A percentile compares a stretch with the other conserved stretches of the same genome.
These are phyloP conservation scores for Lactifluus piperatus DNA, from an alignment of 768 basidiomycete species.

Conservation along the genomic window DNA sequence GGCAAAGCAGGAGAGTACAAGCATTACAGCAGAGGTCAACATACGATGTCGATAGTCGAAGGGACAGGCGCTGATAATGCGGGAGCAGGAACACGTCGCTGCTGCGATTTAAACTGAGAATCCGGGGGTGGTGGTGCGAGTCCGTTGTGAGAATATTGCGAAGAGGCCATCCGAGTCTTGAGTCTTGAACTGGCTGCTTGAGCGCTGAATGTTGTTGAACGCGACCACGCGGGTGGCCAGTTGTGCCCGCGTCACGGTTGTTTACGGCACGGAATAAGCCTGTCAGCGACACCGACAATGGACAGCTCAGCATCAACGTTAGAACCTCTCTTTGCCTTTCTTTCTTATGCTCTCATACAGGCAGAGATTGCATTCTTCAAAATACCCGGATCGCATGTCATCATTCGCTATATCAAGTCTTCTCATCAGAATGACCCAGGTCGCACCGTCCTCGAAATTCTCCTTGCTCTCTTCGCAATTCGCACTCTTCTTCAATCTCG, in stretches of 20 bases:
- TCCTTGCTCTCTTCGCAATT: slow-evolving; percentile 81
- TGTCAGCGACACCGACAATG: slow-evolving; percentile 27
- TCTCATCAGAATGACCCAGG: slow-evolving; percentile 96
- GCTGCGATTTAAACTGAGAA: slow-evolving; percentile 21
- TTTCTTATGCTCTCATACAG: slow-evolving; percentile 51
- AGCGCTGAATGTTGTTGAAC: no score
- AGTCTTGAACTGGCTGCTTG: not conserved
- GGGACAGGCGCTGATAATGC: slow-evolving; percentile 30
- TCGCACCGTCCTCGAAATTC: slow-evolving; percentile 80
- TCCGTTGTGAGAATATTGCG: slow-evolving; percentile 24
- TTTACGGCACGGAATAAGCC: not conserved
- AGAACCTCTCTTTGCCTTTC: slow-evolving; percentile 52
- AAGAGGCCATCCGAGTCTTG: slow-evolving; percentile 26
- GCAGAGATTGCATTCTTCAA: slow-evolving; percentile 61
- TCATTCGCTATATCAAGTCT: slow-evolving; percentile 86
- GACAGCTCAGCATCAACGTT: slow-evolving; percentile 30
- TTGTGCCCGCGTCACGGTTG: no score
- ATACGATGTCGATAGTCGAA: slow-evolving; percentile 35
- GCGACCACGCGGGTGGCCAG: not conserved
- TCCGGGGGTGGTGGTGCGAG: slow-evolving; percentile 24
- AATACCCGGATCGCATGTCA: slow-evolving; percentile 72
- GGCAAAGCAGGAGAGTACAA: not conserved
- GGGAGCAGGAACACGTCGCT: slow-evolving; percentile 32
- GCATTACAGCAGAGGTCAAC: slow-evolving; percentile 1
- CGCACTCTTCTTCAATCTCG: slow-evolving; percentile 85